Evolutionary conservation across 2,329 filamentous ascomycete genomes (phyloP).

Genomic region (Trichophyton equinum): DNA sequence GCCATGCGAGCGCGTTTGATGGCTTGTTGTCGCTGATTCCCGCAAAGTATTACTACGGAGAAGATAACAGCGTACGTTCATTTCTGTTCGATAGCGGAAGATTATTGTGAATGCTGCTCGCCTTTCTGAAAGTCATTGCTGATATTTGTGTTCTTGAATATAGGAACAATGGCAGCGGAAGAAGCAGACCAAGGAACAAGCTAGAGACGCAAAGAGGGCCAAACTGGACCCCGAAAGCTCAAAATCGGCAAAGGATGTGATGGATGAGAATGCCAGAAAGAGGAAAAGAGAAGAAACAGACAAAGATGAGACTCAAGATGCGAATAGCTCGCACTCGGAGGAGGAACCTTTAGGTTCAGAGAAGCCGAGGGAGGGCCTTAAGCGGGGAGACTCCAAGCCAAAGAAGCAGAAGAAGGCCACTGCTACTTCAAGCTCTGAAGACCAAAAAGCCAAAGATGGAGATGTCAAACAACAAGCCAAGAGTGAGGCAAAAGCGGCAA

Average conservation of each 20-base stretch:
- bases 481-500: constrained; percentile 10
- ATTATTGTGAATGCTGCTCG: constrained; percentile 8
- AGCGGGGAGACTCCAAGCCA: constrained; percentile 30
- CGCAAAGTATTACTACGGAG: constrained; percentile 79
- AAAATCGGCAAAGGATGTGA: constrained; percentile 83
- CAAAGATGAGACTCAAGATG: constrained; percentile 33
- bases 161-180: constrained; percentile 90
- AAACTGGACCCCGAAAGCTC: constrained; percentile 86
- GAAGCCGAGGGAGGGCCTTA: constrained; percentile 52
- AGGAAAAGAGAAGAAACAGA: constrained; percentile 61
- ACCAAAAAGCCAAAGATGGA: constrained; percentile 12
- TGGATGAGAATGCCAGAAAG: constrained; percentile 73
- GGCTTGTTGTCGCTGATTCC: constrained; percentile 78
- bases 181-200: constrained; percentile 89
- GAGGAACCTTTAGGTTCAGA: constrained; percentile 34
- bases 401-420: constrained; percentile 42
- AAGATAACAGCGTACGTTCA: constrained; percentile 64
- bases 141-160: constrained; percentile 10
- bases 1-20: constrained; percentile 63
- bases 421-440: not conserved
- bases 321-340: constrained; percentile 28
- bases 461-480: not conserved
- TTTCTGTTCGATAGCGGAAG: not conserved
- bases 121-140: constrained; percentile 7
- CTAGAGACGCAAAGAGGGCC: constrained; percentile 65